Evolutionary conservation across 2,329 filamentous ascomycete species (phyloP).

Genomic region (Epichloe baconii): DNA sequence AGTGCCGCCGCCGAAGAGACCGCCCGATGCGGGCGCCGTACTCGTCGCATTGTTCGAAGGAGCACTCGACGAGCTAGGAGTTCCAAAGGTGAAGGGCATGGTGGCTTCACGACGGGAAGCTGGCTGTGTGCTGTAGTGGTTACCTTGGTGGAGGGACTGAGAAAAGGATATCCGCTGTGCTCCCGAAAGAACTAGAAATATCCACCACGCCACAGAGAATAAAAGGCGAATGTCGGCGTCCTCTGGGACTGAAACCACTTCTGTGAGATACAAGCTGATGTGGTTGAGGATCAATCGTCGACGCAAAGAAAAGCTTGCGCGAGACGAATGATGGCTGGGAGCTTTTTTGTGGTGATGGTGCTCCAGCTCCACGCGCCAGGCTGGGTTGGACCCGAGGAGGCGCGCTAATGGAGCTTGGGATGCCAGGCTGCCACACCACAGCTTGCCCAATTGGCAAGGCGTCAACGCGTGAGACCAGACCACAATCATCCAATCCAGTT

Average conservation of each 20-base stretch:
- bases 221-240: background rate
- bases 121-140: background rate
- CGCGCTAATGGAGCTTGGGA: background rate
- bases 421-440: too few species aligned
- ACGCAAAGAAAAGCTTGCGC: conserved; percentile 1
- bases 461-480: background rate
- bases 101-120: conserved; percentile 4
- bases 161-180: background rate
- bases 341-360: conserved; percentile 5
- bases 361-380: conserved; percentile 5
- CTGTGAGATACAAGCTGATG: background rate
- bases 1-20: conserved; percentile 26
- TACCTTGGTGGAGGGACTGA: background rate
- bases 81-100: conserved; percentile 29
- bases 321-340: conserved; percentile 1
- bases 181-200: background rate
- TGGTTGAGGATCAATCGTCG: conserved; percentile 1
- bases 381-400: background rate
- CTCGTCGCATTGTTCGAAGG: conserved; percentile 19
- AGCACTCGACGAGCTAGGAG: conserved; percentile 20
- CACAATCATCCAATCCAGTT: background rate
- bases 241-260: background rate
- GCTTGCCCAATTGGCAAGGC: too few species aligned
- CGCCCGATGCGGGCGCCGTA: conserved; percentile 26
- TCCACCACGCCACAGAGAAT: background rate